Evolutionary conservation across 208 protist genomes (phyloP).

Genomic region (Leishmania major): DNA sequence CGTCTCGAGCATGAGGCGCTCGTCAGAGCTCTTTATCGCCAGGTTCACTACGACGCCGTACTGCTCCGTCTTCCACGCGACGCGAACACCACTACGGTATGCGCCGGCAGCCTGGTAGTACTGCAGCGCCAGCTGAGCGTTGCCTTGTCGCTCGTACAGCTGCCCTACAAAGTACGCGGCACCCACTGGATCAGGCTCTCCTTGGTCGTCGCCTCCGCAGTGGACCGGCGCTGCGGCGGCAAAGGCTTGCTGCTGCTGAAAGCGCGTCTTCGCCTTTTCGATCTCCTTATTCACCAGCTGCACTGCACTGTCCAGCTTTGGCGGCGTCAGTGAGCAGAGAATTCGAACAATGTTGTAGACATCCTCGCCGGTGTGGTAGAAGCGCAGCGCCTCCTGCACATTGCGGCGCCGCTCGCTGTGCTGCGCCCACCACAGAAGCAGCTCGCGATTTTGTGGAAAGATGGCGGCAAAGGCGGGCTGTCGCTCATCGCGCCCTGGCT

Average conservation of each 20-base stretch:
- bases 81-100: conserved; percentile 90
- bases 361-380: conserved; percentile 92
- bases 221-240: conserved; percentile 22
- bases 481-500: conserved; percentile 14
- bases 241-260: conserved; percentile 55
- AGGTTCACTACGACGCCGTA: conserved; percentile 77
- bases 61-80: conserved; percentile 78
- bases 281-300: conserved; percentile 83
- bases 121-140: conserved; percentile 77
- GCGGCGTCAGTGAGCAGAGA: conserved; percentile 72
- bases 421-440: conserved; percentile 93
- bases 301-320: conserved; percentile 84
- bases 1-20: conserved; percentile 86
- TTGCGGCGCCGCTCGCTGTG: conserved; percentile 90
- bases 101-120: conserved; percentile 89
- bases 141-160: conserved; percentile 83
- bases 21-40: conserved; percentile 75
- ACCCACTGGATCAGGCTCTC: conserved; percentile 66
- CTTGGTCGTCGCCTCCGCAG: conserved; percentile 15
- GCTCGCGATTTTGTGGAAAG: conserved; percentile 74
- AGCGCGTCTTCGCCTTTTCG: conserved; percentile 52
- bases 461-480: conserved; percentile 56
- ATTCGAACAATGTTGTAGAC: conserved; percentile 92
- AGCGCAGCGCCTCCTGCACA: conserved; percentile 89
- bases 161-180: conserved; percentile 94